These are phyloP conservation scores for Litsea cubeba DNA, from an alignment of 164 flowering plant species.

Conservation along the genomic window DNA sequence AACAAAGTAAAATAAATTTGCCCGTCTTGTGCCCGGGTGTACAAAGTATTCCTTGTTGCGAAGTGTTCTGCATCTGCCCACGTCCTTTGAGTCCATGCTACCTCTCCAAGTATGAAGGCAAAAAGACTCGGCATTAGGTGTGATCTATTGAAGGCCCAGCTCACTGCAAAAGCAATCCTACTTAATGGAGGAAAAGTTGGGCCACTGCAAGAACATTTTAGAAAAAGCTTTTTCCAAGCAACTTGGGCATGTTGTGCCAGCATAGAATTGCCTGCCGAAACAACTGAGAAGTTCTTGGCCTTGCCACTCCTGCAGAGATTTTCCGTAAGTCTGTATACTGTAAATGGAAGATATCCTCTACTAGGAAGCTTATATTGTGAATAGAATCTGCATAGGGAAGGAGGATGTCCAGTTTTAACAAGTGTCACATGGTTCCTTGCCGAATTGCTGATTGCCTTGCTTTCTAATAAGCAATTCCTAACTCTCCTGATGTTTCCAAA, in stretches of 20 bases:
- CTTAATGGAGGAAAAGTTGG: constrained; percentile 24
- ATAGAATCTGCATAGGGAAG: constrained; percentile 25
- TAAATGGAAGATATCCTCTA: constrained; percentile 22
- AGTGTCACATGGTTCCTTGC: constrained; percentile 25
- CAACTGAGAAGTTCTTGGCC: constrained; percentile 25
- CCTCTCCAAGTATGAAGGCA: constrained; percentile 52
- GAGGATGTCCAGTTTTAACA: constrained; percentile 20
- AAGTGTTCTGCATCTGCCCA: constrained; percentile 29
- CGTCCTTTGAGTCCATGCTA: constrained; percentile 46
- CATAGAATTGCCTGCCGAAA: constrained; percentile 22
- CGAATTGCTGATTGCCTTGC: constrained; percentile 16
- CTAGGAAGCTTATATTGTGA: constrained; percentile 18
- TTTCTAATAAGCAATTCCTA: constrained; percentile 17
- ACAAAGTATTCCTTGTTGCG: constrained; percentile 35
- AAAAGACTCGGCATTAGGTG: constrained; percentile 56
- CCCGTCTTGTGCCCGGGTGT: constrained; percentile 59
- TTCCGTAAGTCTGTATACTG: constrained; percentile 10
- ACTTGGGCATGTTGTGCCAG: constrained; percentile 39
- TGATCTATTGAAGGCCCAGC: constrained; percentile 55
- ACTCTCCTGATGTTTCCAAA: constrained; percentile 31
- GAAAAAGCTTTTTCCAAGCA: constrained; percentile 55
- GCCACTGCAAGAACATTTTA: constrained; percentile 23
- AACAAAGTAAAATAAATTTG: constrained; percentile 42
- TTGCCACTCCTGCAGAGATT: constrained; percentile 7
- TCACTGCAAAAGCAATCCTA: constrained; percentile 62